phyloP scores from a whole-genome alignment of 2,329 filamentous ascomycete species.

The Zarea fungicola region DNA sequence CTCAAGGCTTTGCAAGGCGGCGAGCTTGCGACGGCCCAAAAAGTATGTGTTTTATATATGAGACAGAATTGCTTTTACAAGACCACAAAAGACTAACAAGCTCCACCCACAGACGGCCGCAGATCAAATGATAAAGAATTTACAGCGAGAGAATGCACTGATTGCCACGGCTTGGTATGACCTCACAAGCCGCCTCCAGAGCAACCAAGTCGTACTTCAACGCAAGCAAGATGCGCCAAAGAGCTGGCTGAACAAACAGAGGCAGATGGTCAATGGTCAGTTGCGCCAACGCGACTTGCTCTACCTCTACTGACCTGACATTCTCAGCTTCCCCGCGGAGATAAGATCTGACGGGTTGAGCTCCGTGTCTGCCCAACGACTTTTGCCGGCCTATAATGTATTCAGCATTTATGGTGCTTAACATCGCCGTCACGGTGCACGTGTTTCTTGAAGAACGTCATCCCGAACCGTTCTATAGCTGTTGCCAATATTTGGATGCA shows the following conservation, averaged over 20 bases:
- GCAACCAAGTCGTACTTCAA: conserved; percentile 75
- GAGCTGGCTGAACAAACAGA: conserved; percentile 82
- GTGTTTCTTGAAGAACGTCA: no score
- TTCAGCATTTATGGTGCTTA: no score
- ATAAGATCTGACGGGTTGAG: conserved; percentile 35
- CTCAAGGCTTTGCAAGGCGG: conserved; percentile 49
- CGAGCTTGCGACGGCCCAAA: conserved; percentile 44
- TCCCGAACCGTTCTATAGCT: not conserved
- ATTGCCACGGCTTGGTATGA: conserved; percentile 86
- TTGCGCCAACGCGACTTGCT: conserved; percentile 38
- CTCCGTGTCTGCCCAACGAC: conserved; percentile 12
- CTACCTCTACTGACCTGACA: conserved; percentile 37
- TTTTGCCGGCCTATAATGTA: not conserved
- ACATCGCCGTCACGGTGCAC: no score
- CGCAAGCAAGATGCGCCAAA: conserved; percentile 68
- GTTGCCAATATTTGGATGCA: not conserved
- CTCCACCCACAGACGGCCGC: conserved; percentile 36
- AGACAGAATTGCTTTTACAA: no score
- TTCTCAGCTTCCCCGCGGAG: conserved; percentile 41
- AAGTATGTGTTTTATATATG: conserved; percentile 41
- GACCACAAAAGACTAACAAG: not conserved
- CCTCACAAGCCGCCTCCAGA: conserved; percentile 70
- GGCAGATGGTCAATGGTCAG: conserved; percentile 61
- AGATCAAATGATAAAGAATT: conserved; percentile 57
- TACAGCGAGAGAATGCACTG: conserved; percentile 72